Percentiles rank a stretch among this genome's conserved stretches.
Conservation (phyloP, 2,329 filamentous ascomycete species). For the Elsinoe arachidis region DNA sequence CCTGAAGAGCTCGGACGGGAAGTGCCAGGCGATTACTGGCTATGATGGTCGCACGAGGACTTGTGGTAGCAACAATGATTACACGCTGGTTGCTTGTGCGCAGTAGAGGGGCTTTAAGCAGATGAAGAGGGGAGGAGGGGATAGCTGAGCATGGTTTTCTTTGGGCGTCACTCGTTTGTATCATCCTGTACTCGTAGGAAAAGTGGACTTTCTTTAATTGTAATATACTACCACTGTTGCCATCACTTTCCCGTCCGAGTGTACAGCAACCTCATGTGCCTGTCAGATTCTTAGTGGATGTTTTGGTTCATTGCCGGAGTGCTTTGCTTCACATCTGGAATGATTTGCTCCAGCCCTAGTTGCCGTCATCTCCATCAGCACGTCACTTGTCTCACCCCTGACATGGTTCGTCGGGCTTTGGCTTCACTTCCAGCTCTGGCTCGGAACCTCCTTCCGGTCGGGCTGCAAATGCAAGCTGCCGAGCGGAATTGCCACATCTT, state of each 20-base stretch:
- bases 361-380: too few relatives aligned
- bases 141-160: neutral
- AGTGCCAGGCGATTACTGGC: slow-evolving; percentile 5
- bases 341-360: too few relatives aligned
- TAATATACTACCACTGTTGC: neutral
- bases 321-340: too few relatives aligned
- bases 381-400: too few relatives aligned
- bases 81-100: slow-evolving; percentile 13
- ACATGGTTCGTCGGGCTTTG: too few relatives aligned
- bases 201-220: neutral
- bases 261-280: too few relatives aligned
- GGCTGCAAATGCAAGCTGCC: too few relatives aligned
- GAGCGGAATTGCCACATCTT: too few relatives aligned
- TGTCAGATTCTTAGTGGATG: too few relatives aligned
- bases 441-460: too few relatives aligned
- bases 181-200: neutral
- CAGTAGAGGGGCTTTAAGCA: neutral
- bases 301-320: too few relatives aligned
- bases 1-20: slow-evolving; percentile 15
- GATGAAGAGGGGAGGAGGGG: neutral
- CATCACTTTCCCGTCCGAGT: neutral
- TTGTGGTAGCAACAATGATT: slow-evolving; percentile 8
- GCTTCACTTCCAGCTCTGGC: too few relatives aligned
- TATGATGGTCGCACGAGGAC: slow-evolving; percentile 14
- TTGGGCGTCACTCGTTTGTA: neutral